phyloP scores from a whole-genome alignment of 495 filamentous ascomycete genomes.

The Echria macrotheca region DNA sequence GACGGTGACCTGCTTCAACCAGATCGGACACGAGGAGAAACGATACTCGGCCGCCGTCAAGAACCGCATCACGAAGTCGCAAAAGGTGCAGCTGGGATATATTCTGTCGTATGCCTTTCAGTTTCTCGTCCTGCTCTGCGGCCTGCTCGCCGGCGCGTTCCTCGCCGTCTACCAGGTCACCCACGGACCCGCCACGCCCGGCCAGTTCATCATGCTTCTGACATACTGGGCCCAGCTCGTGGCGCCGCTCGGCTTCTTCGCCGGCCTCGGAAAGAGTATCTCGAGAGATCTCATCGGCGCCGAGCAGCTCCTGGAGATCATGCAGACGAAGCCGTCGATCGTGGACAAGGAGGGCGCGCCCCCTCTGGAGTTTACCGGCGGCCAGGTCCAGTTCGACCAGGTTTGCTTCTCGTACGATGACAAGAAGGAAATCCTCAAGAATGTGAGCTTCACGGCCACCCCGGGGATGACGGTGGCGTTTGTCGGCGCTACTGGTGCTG shows the following conservation, averaged over 20 bases:
- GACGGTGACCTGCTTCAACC: slow-evolving; percentile 69
- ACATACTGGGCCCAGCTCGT: slow-evolving; percentile 65
- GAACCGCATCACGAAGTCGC: slow-evolving; percentile 35
- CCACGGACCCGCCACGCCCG: slow-evolving; percentile 50
- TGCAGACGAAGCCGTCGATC: slow-evolving; percentile 61
- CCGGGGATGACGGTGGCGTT: slow-evolving; percentile 65
- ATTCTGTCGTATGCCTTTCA: slow-evolving; percentile 47
- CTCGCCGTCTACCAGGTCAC: slow-evolving; percentile 65
- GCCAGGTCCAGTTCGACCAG: slow-evolving; percentile 57
- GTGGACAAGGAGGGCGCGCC: slow-evolving; percentile 50
- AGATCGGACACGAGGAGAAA: slow-evolving; percentile 56
- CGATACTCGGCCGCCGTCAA: slow-evolving; percentile 51
- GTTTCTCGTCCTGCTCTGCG: slow-evolving; percentile 55
- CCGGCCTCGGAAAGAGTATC: slow-evolving; percentile 53
- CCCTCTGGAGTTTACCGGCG: slow-evolving; percentile 51
- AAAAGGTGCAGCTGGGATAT: slow-evolving; percentile 37
- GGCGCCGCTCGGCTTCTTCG: slow-evolving; percentile 59
- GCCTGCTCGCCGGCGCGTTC: slow-evolving; percentile 57
- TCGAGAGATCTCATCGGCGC: slow-evolving; percentile 61
- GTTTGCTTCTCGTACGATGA: slow-evolving; percentile 69
- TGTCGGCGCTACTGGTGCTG: slow-evolving; percentile 71
- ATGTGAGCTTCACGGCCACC: slow-evolving; percentile 54
- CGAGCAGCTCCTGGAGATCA: slow-evolving; percentile 65
- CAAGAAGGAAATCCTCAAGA: slow-evolving; percentile 59
- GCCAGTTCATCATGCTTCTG: slow-evolving; percentile 64